Percentiles rank a stretch among this genome's conserved stretches.
These are phyloP conservation scores for Aspergillus fructus DNA, from an alignment of 2,329 filamentous ascomycete genomes.

Conservation along the genomic window DNA sequence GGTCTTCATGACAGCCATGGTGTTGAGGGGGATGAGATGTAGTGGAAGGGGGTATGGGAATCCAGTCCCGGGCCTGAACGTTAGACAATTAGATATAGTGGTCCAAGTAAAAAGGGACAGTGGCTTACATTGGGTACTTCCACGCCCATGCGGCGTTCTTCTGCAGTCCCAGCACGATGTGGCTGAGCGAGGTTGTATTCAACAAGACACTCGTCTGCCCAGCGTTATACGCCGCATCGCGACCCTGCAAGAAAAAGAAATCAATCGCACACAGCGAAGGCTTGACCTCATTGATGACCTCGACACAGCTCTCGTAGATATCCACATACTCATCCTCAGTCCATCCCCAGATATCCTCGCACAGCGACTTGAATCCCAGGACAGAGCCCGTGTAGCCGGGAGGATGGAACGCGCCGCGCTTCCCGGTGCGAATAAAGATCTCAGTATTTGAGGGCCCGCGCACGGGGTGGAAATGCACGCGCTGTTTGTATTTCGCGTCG, in stretches of 20 bases:
- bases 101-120: neutral
- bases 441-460: conserved; percentile 33
- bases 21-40: conserved; percentile 44
- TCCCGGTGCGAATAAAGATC: conserved; percentile 31
- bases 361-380: conserved; percentile 31
- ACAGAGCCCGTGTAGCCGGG: conserved; percentile 38
- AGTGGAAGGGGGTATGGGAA: conserved; percentile 50
- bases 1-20: conserved; percentile 35
- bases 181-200: conserved; percentile 49
- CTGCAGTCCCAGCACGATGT: conserved; percentile 41
- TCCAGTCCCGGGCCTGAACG: conserved; percentile 43
- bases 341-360: conserved; percentile 36
- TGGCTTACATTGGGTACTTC: conserved; percentile 35
- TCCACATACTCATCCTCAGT: conserved; percentile 41
- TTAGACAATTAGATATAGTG: no score
- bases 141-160: conserved; percentile 32
- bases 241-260: conserved; percentile 44
- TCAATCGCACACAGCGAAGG: conserved; percentile 47
- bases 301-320: conserved; percentile 39
- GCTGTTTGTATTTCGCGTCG: conserved; percentile 16
- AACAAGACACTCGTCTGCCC: conserved; percentile 39
- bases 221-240: conserved; percentile 44
- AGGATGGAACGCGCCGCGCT: conserved; percentile 27
- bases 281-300: conserved; percentile 38
- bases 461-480: conserved; percentile 35